Conservation (phyloP, 306 rosid species). For the Vigna mungo region DNA sequence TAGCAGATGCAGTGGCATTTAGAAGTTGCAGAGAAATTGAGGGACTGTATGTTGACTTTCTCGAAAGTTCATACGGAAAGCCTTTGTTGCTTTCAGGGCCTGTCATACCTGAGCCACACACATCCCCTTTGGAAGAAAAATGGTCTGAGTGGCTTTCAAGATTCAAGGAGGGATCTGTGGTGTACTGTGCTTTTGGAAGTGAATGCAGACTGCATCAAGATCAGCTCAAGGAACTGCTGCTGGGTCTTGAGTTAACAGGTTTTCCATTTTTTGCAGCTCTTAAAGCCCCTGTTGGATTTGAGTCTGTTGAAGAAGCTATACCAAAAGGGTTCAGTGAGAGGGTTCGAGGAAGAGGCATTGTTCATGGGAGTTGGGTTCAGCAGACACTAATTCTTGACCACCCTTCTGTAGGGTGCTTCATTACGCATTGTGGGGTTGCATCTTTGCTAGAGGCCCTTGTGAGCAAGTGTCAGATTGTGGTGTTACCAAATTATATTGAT, state of each 20-base stretch:
- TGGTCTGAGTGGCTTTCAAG: neutral
- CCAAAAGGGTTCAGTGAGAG: neutral
- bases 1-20: neutral
- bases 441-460: neutral
- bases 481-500: neutral
- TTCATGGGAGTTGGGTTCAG: constrained; percentile 5
- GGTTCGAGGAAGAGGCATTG: constrained; percentile 3
- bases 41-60: neutral
- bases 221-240: neutral
- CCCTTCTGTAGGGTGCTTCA: neutral
- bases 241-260: constrained; percentile 1
- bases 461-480: neutral
- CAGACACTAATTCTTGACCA: constrained; percentile 8
- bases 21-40: neutral
- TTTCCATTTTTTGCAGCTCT: neutral
- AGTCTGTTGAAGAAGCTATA: neutral
- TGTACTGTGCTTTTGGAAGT: constrained; percentile 4
- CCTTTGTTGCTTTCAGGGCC: neutral
- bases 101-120: neutral
- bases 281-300: constrained; percentile 5
- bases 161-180: neutral
- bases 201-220: neutral
- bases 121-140: neutral
- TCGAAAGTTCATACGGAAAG: neutral
- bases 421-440: neutral